Evolutionary conservation across 805 yeast species (phyloP), one percentile per base, ranked within the genome.

Genomic region (Alloascoidea hylecoeti): DNA sequence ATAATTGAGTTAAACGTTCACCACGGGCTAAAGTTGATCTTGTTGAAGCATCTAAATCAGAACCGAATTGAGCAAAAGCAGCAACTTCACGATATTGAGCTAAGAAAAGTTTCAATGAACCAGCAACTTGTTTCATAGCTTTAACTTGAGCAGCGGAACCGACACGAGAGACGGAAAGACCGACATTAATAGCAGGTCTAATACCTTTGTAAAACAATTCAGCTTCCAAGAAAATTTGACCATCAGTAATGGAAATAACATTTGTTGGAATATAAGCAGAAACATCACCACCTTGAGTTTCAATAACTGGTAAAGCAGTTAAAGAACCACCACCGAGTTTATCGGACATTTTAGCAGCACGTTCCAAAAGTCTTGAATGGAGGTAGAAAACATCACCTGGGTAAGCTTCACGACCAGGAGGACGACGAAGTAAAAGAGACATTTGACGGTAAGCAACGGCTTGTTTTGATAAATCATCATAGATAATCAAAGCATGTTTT

Each of bases 131-230:
- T 74, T 92, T 92, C 94, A 92, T 85, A n/a, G n/a, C n/a, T n/a
- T n/a, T n/a, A n/a, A n/a, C n/a, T n/a, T n/a, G 98, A 60, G 98
- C 98, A 60, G 98, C 98, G 50, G 97, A 89, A 73, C 98, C 98
- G 73, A 92, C 98, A 78, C 98, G 95, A 58, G 98, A 92, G 57
- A 89, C 98, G 58, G 97, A 92, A 60, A 89, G 79, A 88, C 98
- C 98, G 68, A 89, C 97, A 70, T 89, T 89, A 61, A 89, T 89
- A 60, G 98, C 97, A 63, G 98, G 98, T 78, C 98, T 88, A 68
- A 89, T 86, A 86, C 98, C 98, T 78, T 88, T 92, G 92, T 89
- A 86, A 89, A 89, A 89, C 66, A 89, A 76, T 74, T 89, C 98
- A 64, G 97, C 94, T 77, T 88, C 96, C 76, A 86, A 79, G 92